Evolutionary conservation across 2,329 filamentous ascomycete species (phyloP).

Genomic region (Emericellopsis cladophorae): DNA sequence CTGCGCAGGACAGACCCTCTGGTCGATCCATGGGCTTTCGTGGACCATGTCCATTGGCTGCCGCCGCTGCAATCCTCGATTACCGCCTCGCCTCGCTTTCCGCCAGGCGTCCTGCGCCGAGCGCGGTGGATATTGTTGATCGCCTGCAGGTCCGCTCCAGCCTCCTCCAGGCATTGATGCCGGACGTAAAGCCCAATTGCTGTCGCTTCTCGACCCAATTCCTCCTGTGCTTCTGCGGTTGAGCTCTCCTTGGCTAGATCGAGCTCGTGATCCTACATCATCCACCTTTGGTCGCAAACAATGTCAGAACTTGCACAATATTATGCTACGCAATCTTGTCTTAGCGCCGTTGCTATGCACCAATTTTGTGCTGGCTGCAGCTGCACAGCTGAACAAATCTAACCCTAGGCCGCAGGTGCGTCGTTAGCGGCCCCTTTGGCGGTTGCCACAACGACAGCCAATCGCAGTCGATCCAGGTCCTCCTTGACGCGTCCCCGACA

Average conservation of each 20-base stretch:
- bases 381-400: no score
- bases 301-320: not conserved
- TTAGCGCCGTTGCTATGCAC: not conserved
- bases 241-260: no score
- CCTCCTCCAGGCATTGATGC: not conserved
- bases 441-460: not conserved
- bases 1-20: no score
- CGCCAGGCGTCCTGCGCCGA: not conserved
- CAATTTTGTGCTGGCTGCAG: no score
- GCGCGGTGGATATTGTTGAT: not conserved
- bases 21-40: no score
- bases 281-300: no score
- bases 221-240: no score
- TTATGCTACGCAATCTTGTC: not conserved
- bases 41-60: no score
- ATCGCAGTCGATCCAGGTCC: not conserved
- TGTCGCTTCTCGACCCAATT: no score
- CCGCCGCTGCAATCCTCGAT: not conserved
- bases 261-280: no score
- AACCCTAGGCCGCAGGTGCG: not conserved
- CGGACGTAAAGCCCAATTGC: no score
- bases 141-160: not conserved
- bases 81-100: not conserved
- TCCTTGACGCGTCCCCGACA: conserved; percentile 2
- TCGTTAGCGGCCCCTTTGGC: not conserved